Evolutionary conservation across 148 eudicot species (phyloP), one percentile per base, ranked within the genome.

Genomic region (Silene conica): DNA sequence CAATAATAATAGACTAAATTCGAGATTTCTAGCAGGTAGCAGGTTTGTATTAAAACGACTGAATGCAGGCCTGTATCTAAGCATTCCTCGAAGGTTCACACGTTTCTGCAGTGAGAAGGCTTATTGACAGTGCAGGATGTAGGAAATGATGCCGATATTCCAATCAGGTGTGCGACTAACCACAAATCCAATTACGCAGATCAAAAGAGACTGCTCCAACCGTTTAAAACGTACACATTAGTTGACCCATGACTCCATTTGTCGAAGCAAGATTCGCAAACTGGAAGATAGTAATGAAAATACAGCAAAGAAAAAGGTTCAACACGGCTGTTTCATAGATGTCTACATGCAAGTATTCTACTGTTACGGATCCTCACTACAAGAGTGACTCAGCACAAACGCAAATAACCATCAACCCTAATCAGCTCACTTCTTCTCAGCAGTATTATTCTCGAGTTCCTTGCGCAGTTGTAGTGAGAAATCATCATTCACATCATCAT

Each of bases 401-500:
- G 43, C 68, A 14, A 9, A 52, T 11, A 63, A 34, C 38, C 23
- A 68, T 26, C 28, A 13, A 41, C 20, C 61, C 52, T 43, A 21
- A 63, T 68, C 63, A 52, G 70, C 81, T 88, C 86, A 86, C 67
- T 89, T 85, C 83, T 86, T 86, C 73, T 83, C 86, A 22, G 76
- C 69, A 59, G 77, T 48, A 66, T 83, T 81, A 86, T 67, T 85
- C 78, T 88, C 95, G 41, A 92, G 81, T 74, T 89, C 97, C 85
- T 82, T 84, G 77, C 86, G 87, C 50, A 92, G 87, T 82, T 89
- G 95, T 64, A 92, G 74, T 26, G 95, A 89, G 85, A 89, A 92
- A 75, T 92, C 97, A 73, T 89, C 97, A 56, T 80, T 89, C 72
- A 89, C 97, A 74, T 89, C 95, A 25, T 92, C 97, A 75, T 92